A percentile compares a stretch with the other conserved stretches of the same genome.
phyloP scores from a whole-genome alignment of 129 eudicot species.

The Oenanthe sinensis region DNA sequence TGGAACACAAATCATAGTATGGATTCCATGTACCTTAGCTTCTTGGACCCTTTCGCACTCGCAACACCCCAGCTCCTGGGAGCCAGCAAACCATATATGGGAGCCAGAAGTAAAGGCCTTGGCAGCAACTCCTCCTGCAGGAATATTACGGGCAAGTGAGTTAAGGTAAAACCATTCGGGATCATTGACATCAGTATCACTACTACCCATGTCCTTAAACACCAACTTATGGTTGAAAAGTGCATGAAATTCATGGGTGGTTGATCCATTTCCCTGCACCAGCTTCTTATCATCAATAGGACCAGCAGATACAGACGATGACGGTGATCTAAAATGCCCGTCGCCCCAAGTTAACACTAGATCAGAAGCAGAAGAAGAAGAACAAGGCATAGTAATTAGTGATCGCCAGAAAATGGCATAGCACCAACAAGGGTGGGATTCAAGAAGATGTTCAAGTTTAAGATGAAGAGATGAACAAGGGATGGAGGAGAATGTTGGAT shows the following conservation, averaged over 20 bases:
- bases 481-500: neutral
- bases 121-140: neutral
- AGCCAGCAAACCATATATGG: neutral
- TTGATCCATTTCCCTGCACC: neutral
- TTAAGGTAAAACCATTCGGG: neutral
- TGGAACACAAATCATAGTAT: neutral
- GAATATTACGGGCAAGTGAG: neutral
- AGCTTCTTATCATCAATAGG: neutral
- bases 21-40: neutral
- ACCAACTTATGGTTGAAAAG: neutral
- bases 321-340: neutral
- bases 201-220: neutral
- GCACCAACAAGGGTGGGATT: conserved; percentile 3
- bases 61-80: neutral
- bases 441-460: neutral
- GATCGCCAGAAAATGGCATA: neutral
- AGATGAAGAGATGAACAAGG: neutral
- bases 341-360: neutral
- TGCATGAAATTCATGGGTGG: neutral
- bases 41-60: neutral
- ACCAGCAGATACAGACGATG: neutral
- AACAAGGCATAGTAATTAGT: neutral
- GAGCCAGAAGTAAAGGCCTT: neutral
- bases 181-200: neutral
- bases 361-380: neutral